Evolutionary conservation across 2,329 filamentous ascomycete genomes (phyloP), one percentile per base, ranked within the genome.

Genomic region (Metarhizium robertsii): DNA sequence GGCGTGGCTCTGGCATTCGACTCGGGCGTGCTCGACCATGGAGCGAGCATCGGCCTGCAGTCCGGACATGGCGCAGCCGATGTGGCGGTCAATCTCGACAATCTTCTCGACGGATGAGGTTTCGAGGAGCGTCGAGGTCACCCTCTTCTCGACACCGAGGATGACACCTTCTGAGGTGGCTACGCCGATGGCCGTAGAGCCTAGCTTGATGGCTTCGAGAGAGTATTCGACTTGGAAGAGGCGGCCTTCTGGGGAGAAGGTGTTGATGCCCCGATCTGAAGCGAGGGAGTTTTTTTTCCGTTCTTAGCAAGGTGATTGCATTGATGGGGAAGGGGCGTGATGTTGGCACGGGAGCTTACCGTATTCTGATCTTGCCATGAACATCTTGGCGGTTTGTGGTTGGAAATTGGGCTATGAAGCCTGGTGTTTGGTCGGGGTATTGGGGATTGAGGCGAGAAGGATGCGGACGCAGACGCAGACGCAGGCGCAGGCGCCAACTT

Each of bases 141-240:
- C 94, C 68, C 94, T 92, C 84, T 99, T 99, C 79, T 99, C 94
- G 61, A 99, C 94, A 64, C 94, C 94, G 53, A 99, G 87, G 69
- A 99, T 88, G 59, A 97, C 92, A 68, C 94, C 94, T 71, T 95
- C 89, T 57, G 90, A 88, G 51, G 94, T 99, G 66, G 94, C 91
- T 63, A 99, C 92, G 66, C 94, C 94, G 77, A 99, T 99, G 69
- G 94, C 94, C 65, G 94, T 99, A 67, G 90, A 95, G 65, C 94
- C 94, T 64, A 97, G 89, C 81, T 99, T 99, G 84, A 99, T 99
- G 75, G 94, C 94, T 80, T 99, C 94, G 73, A 99, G 88, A 58
- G 94, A 97, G 85, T 99, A 99, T 87, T 99, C 94, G 79, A 99
- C 94, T 80, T 99, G 94, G 84, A 99, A 99, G 74, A 99, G 89